These are phyloP conservation scores for Epicoccum nigrum DNA, from an alignment of 2,329 filamentous ascomycete species.

Conservation along the genomic window DNA sequence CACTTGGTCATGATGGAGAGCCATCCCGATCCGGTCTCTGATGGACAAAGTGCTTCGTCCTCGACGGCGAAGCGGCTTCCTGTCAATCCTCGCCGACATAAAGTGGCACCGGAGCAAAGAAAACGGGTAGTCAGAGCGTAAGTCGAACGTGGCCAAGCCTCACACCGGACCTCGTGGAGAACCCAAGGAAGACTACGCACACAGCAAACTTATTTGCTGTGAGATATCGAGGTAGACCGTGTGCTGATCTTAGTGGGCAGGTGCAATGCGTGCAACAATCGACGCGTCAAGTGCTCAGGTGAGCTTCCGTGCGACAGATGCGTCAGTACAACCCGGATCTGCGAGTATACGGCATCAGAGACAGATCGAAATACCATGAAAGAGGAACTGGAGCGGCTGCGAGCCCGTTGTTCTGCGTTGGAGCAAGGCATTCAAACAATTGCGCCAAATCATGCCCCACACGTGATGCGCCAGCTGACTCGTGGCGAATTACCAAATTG, in stretches of 20 bases:
- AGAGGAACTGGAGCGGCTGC: conserved; percentile 31
- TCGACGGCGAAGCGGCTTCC: conserved; percentile 17
- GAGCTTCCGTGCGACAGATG: conserved; percentile 37
- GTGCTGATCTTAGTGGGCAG: conserved; percentile 16
- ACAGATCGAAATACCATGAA: conserved; percentile 26
- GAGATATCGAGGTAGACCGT: not conserved
- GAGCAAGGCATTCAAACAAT: conserved; percentile 25
- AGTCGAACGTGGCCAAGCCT: not conserved
- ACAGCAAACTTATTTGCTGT: not conserved
- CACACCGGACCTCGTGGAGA: not conserved
- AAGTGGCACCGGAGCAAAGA: conserved; percentile 20
- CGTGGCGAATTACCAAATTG: conserved; percentile 13
- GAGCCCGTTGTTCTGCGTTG: conserved; percentile 27
- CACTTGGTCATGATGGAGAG: not conserved
- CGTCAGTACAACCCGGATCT: conserved; percentile 22
- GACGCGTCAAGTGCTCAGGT: conserved; percentile 35
- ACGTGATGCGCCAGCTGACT: conserved; percentile 21
- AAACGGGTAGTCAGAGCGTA: conserved; percentile 25
- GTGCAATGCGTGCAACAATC: conserved; percentile 37
- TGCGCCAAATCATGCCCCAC: conserved; percentile 23
- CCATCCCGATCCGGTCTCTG: not conserved
- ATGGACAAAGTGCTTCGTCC: conserved; percentile 3
- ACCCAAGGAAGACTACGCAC: not conserved
- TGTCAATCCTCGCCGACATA: conserved; percentile 23
- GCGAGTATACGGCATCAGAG: conserved; percentile 32